A percentile compares a stretch with the other conserved stretches of the same genome.
Evolutionary conservation across 2,329 filamentous ascomycete genomes (phyloP).

Genomic region (Dendryphion nanum): DNA sequence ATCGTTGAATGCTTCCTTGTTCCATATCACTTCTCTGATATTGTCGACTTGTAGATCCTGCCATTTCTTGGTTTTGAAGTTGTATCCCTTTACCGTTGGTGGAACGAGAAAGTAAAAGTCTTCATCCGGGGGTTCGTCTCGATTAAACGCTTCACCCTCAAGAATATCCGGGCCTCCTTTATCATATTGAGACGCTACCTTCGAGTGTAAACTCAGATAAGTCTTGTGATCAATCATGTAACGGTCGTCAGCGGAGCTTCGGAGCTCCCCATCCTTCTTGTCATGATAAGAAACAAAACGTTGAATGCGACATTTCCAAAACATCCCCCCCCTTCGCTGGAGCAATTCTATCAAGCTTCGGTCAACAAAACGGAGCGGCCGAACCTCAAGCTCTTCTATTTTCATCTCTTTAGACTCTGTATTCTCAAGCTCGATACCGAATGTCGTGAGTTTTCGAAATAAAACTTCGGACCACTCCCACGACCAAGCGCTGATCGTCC

Average conservation of each 20-base stretch:
- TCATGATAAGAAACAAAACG: slow-evolving; percentile 10
- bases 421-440: slow-evolving; percentile 2
- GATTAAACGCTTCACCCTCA: no score
- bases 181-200: slow-evolving; percentile 4
- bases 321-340: slow-evolving; percentile 6
- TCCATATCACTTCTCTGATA: slow-evolving; percentile 7
- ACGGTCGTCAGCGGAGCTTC: slow-evolving; percentile 7
- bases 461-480: not conserved
- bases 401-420: slow-evolving; percentile 3
- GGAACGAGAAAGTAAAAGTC: slow-evolving; percentile 7
- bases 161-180: slow-evolving; percentile 3
- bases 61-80: slow-evolving; percentile 11
- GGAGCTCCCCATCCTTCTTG: not conserved
- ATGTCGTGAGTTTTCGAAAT: not conserved
- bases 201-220: slow-evolving; percentile 8
- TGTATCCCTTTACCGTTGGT: slow-evolving; percentile 8
- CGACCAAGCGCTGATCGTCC: no score
- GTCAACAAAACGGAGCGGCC: slow-evolving; percentile 7
- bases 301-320: slow-evolving; percentile 10
- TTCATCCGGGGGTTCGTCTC: slow-evolving; percentile 8
- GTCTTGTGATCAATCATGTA: slow-evolving; percentile 12
- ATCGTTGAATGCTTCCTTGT: slow-evolving; percentile 7
- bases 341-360: slow-evolving; percentile 1
- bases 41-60: slow-evolving; percentile 7
- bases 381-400: slow-evolving; percentile 8